These are phyloP conservation scores for Myriosclerotinia duriaeana DNA, from an alignment of 2,329 filamentous ascomycete species.

Conservation along the genomic window DNA sequence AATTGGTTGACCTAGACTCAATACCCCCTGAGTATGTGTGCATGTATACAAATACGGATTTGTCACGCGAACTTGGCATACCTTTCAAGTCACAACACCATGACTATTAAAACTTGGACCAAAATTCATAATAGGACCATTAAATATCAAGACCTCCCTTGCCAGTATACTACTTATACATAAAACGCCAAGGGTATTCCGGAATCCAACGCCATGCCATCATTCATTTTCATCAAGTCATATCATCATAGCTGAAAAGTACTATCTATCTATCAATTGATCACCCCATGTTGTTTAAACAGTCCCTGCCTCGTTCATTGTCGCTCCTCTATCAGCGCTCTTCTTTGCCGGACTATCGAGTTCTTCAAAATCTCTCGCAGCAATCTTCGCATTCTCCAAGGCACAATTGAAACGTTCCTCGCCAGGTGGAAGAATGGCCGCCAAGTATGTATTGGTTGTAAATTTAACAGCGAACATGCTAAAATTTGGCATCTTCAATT, in stretches of 20 bases:
- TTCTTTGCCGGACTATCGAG: slow-evolving; percentile 53
- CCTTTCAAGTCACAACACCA: neutral
- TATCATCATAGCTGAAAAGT: slow-evolving; percentile 13
- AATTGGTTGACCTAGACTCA: neutral
- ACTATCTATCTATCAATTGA: slow-evolving; percentile 4
- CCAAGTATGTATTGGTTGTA: slow-evolving; percentile 96
- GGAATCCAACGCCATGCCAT: slow-evolving; percentile 22
- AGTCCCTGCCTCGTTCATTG: slow-evolving; percentile 17
- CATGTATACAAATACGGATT: neutral
- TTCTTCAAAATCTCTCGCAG: slow-evolving; percentile 75
- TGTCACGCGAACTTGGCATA: neutral
- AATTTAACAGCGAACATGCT: slow-evolving; percentile 94
- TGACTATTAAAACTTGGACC: neutral
- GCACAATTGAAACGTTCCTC: slow-evolving; percentile 90
- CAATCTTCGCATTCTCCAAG: slow-evolving; percentile 85
- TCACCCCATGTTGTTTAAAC: neutral
- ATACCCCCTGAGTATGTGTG: neutral
- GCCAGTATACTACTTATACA: slow-evolving; percentile 5
- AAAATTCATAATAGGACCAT: neutral
- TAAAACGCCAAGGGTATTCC: slow-evolving; percentile 24
- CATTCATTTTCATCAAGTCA: slow-evolving; percentile 10
- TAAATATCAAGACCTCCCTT: neutral
- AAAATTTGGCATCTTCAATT: slow-evolving; percentile 78
- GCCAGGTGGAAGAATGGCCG: slow-evolving; percentile 85
- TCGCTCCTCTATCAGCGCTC: slow-evolving; percentile 36